Evolutionary conservation across 306 rosid species (phyloP).

Genomic region (Rosa multiflora): DNA sequence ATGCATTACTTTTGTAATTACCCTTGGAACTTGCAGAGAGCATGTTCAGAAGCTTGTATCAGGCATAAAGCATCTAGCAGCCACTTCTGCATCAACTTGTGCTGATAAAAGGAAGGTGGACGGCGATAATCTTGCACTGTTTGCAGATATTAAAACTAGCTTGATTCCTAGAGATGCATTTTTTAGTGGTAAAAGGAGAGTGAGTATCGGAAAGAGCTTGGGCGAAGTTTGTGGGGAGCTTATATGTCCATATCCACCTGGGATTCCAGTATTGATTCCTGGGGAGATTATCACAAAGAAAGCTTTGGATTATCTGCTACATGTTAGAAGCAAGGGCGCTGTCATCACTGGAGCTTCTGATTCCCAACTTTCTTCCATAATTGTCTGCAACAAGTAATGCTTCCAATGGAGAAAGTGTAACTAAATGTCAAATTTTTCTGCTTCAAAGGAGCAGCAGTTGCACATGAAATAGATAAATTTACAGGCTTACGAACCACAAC

Average conservation of each 20-base stretch:
- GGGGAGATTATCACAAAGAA: conserved; percentile 68
- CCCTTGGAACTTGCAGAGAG: conserved; percentile 66
- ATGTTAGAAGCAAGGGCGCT: conserved; percentile 58
- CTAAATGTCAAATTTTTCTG: not conserved
- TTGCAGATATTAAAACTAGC: conserved; percentile 44
- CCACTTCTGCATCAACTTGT: conserved; percentile 25
- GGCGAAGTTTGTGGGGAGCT: conserved; percentile 84
- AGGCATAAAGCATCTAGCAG: conserved; percentile 55
- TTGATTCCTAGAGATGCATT: conserved; percentile 89
- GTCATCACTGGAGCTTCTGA: conserved; percentile 72
- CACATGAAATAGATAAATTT: not conserved
- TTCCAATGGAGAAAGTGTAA: not conserved
- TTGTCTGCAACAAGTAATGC: conserved; percentile 52
- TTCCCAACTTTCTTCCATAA: conserved; percentile 58
- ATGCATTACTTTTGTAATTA: conserved; percentile 65
- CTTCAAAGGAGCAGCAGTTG: not conserved
- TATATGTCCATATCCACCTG: conserved; percentile 83
- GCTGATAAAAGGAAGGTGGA: conserved; percentile 27
- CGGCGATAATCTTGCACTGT: conserved; percentile 31
- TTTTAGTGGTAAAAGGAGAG: conserved; percentile 60
- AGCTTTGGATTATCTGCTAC: conserved; percentile 60
- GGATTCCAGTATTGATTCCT: conserved; percentile 74
- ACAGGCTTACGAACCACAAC: not conserved
- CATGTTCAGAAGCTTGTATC: conserved; percentile 62
- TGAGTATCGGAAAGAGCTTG: conserved; percentile 45